These are phyloP conservation scores for Hevea brasiliensis DNA, from an alignment of 345 rosid species.

Conservation along the genomic window DNA sequence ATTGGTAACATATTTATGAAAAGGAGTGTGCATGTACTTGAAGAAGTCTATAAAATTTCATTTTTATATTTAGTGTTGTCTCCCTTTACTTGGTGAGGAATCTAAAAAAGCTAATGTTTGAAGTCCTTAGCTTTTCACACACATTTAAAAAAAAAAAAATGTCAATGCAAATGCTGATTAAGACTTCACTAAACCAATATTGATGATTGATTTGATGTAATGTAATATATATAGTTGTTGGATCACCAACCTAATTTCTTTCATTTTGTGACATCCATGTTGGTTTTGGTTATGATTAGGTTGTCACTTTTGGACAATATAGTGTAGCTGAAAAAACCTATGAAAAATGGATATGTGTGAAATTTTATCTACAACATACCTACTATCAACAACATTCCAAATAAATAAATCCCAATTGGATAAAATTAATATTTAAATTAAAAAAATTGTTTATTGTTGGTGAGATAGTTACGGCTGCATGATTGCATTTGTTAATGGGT, in stretches of 20 bases:
- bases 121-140: too few species aligned
- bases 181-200: slow-evolving; percentile 12
- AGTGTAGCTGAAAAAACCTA: not conserved
- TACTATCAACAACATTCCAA: slow-evolving; percentile 5
- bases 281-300: not conserved
- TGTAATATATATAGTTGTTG: too few species aligned
- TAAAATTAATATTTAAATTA: too few species aligned
- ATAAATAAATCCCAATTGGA: too few species aligned
- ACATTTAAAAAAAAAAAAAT: too few species aligned
- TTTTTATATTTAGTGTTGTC: too few species aligned
- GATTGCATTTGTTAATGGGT: not conserved
- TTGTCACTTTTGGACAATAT: not conserved
- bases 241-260: not conserved
- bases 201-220: not conserved
- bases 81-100: too few species aligned
- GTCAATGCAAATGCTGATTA: not conserved
- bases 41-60: too few species aligned
- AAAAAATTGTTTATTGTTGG: not conserved
- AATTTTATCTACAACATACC: not conserved
- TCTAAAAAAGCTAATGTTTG: too few species aligned
- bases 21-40: too few species aligned
- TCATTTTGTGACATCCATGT: not conserved
- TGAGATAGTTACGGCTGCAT: not conserved
- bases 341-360: not conserved
- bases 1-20: too few species aligned